These are phyloP conservation scores for Penicillium sp. DNA, from an alignment of 2,329 filamentous ascomycete genomes.

Conservation along the genomic window DNA sequence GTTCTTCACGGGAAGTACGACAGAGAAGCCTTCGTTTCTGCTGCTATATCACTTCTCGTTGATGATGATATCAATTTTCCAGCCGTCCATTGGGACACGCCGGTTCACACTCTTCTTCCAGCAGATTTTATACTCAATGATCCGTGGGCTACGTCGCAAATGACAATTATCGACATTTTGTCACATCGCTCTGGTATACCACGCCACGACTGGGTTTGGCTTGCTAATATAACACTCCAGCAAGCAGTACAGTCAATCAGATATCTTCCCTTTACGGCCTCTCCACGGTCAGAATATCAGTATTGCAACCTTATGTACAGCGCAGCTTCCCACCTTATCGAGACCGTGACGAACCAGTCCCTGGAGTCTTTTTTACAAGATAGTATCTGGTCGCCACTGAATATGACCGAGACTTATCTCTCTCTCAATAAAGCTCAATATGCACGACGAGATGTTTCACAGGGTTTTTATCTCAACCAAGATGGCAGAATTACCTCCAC, in stretches of 20 bases:
- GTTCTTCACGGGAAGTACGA: constrained; percentile 2
- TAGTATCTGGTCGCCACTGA: constrained; percentile 46
- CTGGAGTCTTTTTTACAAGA: constrained; percentile 38
- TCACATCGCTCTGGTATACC: not conserved
- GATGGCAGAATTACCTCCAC: not conserved
- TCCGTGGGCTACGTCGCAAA: constrained; percentile 2
- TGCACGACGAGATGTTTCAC: constrained; percentile 26
- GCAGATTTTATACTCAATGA: constrained; percentile 1
- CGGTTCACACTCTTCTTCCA: not conserved
- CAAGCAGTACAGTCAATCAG: not conserved
- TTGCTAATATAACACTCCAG: not conserved
- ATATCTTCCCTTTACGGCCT: constrained; percentile 36
- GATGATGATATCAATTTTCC: not conserved
- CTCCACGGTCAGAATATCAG: constrained; percentile 49
- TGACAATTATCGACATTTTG: constrained; percentile 1
- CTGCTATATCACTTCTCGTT: not conserved
- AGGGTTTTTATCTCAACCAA: constrained; percentile 27
- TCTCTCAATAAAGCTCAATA: constrained; percentile 38
- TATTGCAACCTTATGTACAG: constrained; percentile 61
- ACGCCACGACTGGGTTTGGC: not conserved
- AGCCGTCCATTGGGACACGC: not conserved
- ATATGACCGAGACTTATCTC: constrained; percentile 47
- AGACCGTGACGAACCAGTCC: constrained; percentile 45
- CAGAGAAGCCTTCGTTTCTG: not conserved
- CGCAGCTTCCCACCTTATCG: constrained; percentile 51